Evolutionary conservation across 495 filamentous ascomycete species (phyloP), one percentile per base, ranked within the genome.

Genomic region (Penicillium longicatenatum): DNA sequence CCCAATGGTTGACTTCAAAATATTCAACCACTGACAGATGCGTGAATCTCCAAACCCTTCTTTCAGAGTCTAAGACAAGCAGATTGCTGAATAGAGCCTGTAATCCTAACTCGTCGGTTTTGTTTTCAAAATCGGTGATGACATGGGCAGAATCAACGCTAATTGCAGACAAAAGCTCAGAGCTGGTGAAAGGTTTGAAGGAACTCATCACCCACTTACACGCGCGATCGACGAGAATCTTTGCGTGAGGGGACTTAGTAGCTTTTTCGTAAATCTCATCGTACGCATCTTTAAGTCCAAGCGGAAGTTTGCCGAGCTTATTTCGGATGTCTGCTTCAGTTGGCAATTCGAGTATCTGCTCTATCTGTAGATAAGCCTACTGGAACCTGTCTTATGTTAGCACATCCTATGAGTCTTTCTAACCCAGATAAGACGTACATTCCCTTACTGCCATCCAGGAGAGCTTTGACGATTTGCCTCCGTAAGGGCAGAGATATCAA

Each of bases 21-120:
- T 67, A 74, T 52, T 73, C 69, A 22, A 42, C 21, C 33, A 73
- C 70, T 0, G 69, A 73, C 1, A 70, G 46, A 60, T 73, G 71
- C 1, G 67, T 56, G 39, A 75, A 71, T 16, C 69, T 63, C 64
- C 68, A 72, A 4, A 64, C 60, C 19, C 67, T 54, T 20, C 55
- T 21, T 30, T 71, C 47, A 8, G 57, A 47, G 43, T 73, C 72
- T 31, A 69, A 45, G 3, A 61, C 48, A 17, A 75, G 57, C 11
- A 75, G 50, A 47, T 70, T 67, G 42, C 63, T 64, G 33, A 69
- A 72, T 24, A 72, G 59, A 9, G 64, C 24, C 14, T 17, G 4
- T 12, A 46, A 24, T 6, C n/a, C 6, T 17, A 6, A 11, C 43
- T 46, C 43, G n/a, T 24, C 19, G 20, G 20, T 46, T 6, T 21